Base-by-base conservation (phyloP, 1,139 yeast genomes). In the Geotrichum macrosporum region DNA sequence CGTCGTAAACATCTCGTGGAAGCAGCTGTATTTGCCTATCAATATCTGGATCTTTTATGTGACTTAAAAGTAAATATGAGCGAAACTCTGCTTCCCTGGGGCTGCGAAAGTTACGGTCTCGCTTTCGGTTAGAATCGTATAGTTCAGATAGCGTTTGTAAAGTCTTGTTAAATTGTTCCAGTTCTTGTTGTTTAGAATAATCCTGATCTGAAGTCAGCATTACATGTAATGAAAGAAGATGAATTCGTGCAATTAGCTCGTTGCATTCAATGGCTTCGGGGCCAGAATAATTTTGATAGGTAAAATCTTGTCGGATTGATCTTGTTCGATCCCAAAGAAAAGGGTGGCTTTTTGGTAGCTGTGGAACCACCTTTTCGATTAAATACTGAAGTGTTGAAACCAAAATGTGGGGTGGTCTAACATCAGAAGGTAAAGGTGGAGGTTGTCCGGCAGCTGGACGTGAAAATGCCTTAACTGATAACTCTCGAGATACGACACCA, bases 281-380 rank as follows among this genome's bases (percentile, higher is more conserved):
- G 0, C 98, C 98, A 43, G 81, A 82, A 57, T 82, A 89, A 61
- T 92, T 92, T 62, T 94, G 99, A 60, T 87, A 88, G 0, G 97
- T 89, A 64, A 94, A 94, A 64, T 94, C 99, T 64, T 94, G 97
- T 59, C 99, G 75, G 35, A 94, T 89, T 0, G 97, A 87, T 56
- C 99, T 76, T n/a, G 97, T 94, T 65, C 99, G 76, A 64, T 94
- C 98, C 97, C 99, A 92, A n/a, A 94, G 67, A 58, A 94, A 92
- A 0, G 95, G 78, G 59, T 94, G 97, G 1, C 92, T 75, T 10
- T 81, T 86, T 0, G 97, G 97, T 35, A 92, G 68, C 41, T 77
- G 71, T 0, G 77, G 77, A 5, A 89, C 65, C 1, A 84, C 67
- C 38, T 77, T 73, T 16, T 80, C 80, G 4, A 86, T 76, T 41